phyloP scores from a whole-genome alignment of 768 basidiomycete genomes.

The Termitomyces sp. region DNA sequence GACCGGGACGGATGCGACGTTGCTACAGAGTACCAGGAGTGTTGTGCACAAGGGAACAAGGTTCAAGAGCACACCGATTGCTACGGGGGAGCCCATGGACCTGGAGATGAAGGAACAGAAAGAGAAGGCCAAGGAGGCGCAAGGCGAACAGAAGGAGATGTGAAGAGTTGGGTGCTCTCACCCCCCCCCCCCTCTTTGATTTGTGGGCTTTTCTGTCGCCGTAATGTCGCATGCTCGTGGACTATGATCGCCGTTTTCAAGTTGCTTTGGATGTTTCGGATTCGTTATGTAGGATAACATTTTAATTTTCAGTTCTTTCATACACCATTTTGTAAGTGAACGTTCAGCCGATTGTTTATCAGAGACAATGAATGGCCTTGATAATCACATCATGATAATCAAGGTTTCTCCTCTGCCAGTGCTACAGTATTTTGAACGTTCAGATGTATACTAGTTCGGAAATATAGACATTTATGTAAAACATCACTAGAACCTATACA shows the following conservation, averaged over 20 bases:
- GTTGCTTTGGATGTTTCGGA: background rate
- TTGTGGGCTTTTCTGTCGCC: background rate
- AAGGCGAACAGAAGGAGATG: background rate
- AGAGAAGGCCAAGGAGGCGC: background rate
- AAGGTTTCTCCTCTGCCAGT: no score
- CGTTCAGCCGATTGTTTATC: background rate
- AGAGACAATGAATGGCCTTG: no score
- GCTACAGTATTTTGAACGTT: no score
- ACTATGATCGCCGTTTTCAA: background rate
- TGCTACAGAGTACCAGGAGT: slow-evolving; percentile 5
- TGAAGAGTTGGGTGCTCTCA: background rate
- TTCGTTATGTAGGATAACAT: background rate
- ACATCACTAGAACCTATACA: no score
- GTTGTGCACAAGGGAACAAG: slow-evolving; percentile 41
- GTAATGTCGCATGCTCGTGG: background rate
- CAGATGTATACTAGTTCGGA: no score
- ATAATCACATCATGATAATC: no score
- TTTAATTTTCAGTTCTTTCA: background rate
- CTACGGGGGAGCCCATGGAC: slow-evolving; percentile 27
- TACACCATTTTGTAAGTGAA: background rate
- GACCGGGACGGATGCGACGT: background rate
- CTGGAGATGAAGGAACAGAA: slow-evolving; percentile 5
- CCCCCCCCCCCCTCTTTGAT: no score
- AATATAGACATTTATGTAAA: no score
- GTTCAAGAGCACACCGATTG: slow-evolving; percentile 75